Percentiles rank a stretch among this genome's conserved stretches.
Evolutionary conservation across 2,329 filamentous ascomycete species (phyloP).

Genomic region (Diaporthe ilicicola): DNA sequence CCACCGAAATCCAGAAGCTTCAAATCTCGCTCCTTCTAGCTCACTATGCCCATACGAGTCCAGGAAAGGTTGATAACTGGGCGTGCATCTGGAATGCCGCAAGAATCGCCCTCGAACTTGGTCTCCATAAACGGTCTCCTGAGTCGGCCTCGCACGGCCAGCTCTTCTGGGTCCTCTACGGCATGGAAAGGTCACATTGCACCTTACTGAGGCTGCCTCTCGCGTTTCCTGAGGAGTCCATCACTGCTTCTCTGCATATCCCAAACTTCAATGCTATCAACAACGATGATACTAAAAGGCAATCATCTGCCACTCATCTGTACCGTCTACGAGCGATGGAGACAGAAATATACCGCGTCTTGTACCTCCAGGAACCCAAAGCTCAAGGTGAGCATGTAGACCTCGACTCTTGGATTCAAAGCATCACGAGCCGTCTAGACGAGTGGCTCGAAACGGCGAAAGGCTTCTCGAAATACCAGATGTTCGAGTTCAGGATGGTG

Average conservation of each 20-base stretch:
- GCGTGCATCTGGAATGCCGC: slow-evolving; percentile 15
- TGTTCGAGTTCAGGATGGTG: slow-evolving; percentile 27
- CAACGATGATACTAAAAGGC: slow-evolving; percentile 16
- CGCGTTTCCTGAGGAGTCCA: slow-evolving; percentile 9
- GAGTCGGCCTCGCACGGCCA: slow-evolving; percentile 1
- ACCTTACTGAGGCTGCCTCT: slow-evolving; percentile 23
- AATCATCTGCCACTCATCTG: slow-evolving; percentile 19
- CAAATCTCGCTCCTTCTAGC: slow-evolving; percentile 15
- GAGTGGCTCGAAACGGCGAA: slow-evolving; percentile 19
- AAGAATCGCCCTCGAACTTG: slow-evolving; percentile 18
- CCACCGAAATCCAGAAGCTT: slow-evolving; percentile 20
- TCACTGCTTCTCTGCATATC: slow-evolving; percentile 10
- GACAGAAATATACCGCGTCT: slow-evolving; percentile 20
- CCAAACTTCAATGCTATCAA: slow-evolving; percentile 3
- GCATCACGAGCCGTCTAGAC: slow-evolving; percentile 43
- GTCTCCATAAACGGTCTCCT: slow-evolving; percentile 8
- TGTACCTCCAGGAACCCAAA: slow-evolving; percentile 18
- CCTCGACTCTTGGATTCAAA: slow-evolving; percentile 28
- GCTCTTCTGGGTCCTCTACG: slow-evolving; percentile 22
- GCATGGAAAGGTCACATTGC: slow-evolving; percentile 26
- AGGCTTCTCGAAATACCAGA: slow-evolving; percentile 22
- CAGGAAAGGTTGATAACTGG: slow-evolving; percentile 24
- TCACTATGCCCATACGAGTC: slow-evolving; percentile 24
- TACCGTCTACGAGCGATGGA: slow-evolving; percentile 25
- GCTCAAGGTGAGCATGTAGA: background rate